These are phyloP conservation scores for Fagopyrum esculentum DNA, from an alignment of 148 eudicot species.

Conservation along the genomic window DNA sequence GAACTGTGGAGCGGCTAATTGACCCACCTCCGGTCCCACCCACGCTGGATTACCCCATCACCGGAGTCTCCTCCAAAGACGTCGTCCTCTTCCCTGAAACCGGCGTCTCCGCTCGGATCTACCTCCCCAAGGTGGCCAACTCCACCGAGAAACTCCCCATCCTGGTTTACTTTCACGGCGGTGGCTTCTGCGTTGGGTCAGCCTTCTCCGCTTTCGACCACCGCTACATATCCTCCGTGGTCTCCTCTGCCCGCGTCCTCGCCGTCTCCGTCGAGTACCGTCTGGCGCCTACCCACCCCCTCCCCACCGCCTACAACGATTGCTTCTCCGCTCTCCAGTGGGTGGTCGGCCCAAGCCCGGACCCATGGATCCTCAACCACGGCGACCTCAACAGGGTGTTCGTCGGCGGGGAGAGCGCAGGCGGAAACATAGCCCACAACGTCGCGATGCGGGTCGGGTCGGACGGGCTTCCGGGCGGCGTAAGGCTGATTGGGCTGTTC, in stretches of 20 bases:
- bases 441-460: slow-evolving; percentile 28
- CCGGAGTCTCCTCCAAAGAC: slow-evolving; percentile 39
- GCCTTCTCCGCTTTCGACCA: slow-evolving; percentile 23
- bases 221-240: slow-evolving; percentile 22
- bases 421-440: slow-evolving; percentile 48
- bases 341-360: slow-evolving; percentile 16
- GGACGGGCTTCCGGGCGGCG: slow-evolving; percentile 14
- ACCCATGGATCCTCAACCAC: slow-evolving; percentile 29
- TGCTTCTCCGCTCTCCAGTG: slow-evolving; percentile 28
- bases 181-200: slow-evolving; percentile 36
- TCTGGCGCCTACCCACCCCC: slow-evolving; percentile 29
- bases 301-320: slow-evolving; percentile 36
- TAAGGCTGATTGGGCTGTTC: slow-evolving; percentile 25
- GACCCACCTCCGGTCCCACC: slow-evolving; percentile 27
- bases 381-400: slow-evolving; percentile 31
- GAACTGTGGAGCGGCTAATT: slow-evolving; percentile 30
- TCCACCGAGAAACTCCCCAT: slow-evolving; percentile 24
- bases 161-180: slow-evolving; percentile 34
- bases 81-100: slow-evolving; percentile 18
- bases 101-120: slow-evolving; percentile 32
- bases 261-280: slow-evolving; percentile 33
- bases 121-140: slow-evolving; percentile 18
- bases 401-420: slow-evolving; percentile 52
- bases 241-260: slow-evolving; percentile 13
- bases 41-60: slow-evolving; percentile 18